phyloP scores from a whole-genome alignment of 2,329 filamentous ascomycete species.

The Trichoderma sp. region DNA sequence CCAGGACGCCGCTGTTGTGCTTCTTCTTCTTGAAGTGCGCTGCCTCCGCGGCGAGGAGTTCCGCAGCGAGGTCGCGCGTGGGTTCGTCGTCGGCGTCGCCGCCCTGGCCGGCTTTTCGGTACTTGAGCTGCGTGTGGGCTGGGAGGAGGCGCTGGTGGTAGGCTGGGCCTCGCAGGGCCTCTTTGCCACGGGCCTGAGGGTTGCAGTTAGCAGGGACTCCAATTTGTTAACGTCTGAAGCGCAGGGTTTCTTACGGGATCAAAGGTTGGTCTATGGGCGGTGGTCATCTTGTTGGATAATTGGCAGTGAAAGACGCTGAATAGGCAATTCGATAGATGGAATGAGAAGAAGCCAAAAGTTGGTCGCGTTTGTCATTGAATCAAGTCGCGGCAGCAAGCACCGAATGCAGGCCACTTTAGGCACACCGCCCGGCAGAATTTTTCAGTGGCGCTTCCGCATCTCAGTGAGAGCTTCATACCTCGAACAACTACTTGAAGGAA shows the following conservation, averaged over 20 bases:
- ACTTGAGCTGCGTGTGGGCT: conserved; percentile 91
- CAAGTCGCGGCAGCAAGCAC: conserved; percentile 19
- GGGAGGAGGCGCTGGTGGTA: conserved; percentile 96
- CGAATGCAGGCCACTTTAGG: conserved; percentile 11
- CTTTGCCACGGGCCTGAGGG: conserved; percentile 82
- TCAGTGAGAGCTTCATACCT: conserved; percentile 31
- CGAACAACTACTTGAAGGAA: not conserved
- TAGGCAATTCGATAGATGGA: not conserved
- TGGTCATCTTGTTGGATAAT: conserved; percentile 55
- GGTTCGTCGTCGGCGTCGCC: conserved; percentile 72
- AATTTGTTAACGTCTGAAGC: not conserved
- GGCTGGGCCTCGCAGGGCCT: conserved; percentile 86
- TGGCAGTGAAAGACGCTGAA: not conserved
- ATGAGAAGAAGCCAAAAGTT: not conserved
- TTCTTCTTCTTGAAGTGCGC: conserved; percentile 83
- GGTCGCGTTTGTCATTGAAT: conserved; percentile 13
- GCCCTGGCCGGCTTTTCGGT: conserved; percentile 83
- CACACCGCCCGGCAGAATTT: conserved; percentile 57
- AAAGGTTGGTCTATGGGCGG: conserved; percentile 85
- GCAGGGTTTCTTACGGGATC: conserved; percentile 69
- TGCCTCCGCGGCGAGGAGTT: conserved; percentile 86
- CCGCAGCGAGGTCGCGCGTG: conserved; percentile 78
- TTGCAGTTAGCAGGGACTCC: conserved; percentile 5
- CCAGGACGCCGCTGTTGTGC: conserved; percentile 49
- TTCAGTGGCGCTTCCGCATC: conserved; percentile 27